A percentile compares a stretch with the other conserved stretches of the same genome.
Conservation (phyloP, 345 rosid genomes). For the Pistacia atlantica region DNA sequence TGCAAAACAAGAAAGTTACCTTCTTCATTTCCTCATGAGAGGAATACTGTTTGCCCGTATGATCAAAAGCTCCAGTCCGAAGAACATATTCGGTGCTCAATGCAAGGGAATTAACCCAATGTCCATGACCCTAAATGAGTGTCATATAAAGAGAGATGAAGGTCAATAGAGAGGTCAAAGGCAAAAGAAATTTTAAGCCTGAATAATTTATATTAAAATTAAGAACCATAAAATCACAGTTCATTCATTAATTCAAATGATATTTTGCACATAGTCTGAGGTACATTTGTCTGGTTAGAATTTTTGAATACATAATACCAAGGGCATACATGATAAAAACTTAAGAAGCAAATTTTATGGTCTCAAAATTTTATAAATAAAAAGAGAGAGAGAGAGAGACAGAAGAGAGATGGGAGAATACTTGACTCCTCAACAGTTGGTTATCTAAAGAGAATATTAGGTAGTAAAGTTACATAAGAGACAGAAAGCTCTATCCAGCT, state of each 20-base stretch:
- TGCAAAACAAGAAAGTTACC: conserved; percentile 34
- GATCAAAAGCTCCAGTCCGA: conserved; percentile 95
- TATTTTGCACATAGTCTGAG: neutral
- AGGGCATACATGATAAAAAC: neutral
- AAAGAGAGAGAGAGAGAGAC: no score
- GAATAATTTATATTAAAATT: neutral
- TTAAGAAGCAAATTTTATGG: neutral
- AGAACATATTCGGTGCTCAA: conserved; percentile 94
- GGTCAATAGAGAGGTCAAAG: neutral
- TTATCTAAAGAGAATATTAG: neutral
- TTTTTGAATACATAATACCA: neutral
- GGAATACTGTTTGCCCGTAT: conserved; percentile 74
- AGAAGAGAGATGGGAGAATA: no score
- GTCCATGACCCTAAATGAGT: conserved; percentile 83
- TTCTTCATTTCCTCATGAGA: conserved; percentile 83
- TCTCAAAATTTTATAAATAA: no score
- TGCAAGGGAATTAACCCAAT: conserved; percentile 98
- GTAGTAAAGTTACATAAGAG: neutral
- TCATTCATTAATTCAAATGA: neutral
- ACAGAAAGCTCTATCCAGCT: neutral
- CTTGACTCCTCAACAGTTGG: neutral
- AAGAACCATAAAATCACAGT: neutral
- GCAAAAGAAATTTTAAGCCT: neutral
- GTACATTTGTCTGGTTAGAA: neutral
- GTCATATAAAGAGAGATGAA: conserved; percentile 6